Conservation (phyloP, 495 filamentous ascomycete genomes). For the Rostrohypoxylon terebratum region DNA sequence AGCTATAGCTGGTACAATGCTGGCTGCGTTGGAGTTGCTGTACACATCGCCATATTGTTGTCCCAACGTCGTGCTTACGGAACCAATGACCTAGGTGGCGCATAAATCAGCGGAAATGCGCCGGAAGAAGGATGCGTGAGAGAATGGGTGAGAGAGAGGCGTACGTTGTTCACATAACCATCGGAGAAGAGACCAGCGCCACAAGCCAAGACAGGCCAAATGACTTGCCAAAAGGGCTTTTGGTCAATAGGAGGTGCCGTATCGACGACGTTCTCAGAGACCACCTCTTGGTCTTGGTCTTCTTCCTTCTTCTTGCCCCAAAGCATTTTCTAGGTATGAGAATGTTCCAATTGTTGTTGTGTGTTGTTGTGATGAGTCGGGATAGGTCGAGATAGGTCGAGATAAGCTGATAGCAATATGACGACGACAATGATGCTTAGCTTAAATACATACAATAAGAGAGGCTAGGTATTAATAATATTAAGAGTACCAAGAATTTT, state of each 20-base stretch:
- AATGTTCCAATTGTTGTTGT: background rate
- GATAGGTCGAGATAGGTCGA: constrained; percentile 12
- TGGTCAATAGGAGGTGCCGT: constrained; percentile 42
- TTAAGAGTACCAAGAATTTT: too few species aligned
- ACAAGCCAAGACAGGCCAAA: constrained; percentile 75
- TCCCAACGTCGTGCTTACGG: constrained; percentile 76
- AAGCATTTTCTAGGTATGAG: constrained; percentile 24
- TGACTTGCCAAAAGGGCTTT: constrained; percentile 48
- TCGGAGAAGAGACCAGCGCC: constrained; percentile 92
- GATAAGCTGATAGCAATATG: constrained; percentile 18
- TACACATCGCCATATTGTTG: constrained; percentile 73
- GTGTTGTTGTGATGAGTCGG: background rate
- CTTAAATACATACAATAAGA: background rate
- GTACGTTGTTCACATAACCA: constrained; percentile 85
- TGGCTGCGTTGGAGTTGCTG: constrained; percentile 70
- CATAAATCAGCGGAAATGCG: constrained; percentile 16
- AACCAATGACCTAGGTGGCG: constrained; percentile 76
- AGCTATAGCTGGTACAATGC: constrained; percentile 80
- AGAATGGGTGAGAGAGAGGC: constrained; percentile 43
- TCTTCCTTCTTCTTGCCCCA: constrained; percentile 35
- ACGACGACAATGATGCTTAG: background rate
- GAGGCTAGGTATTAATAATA: background rate
- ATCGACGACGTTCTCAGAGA: constrained; percentile 19
- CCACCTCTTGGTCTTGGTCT: constrained; percentile 19
- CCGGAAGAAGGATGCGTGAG: background rate